Percentiles rank a stretch among this genome's conserved stretches.
Evolutionary conservation across 192 early-diverging fungal genomes (phyloP).

Genomic region (Coemansia sp.): DNA sequence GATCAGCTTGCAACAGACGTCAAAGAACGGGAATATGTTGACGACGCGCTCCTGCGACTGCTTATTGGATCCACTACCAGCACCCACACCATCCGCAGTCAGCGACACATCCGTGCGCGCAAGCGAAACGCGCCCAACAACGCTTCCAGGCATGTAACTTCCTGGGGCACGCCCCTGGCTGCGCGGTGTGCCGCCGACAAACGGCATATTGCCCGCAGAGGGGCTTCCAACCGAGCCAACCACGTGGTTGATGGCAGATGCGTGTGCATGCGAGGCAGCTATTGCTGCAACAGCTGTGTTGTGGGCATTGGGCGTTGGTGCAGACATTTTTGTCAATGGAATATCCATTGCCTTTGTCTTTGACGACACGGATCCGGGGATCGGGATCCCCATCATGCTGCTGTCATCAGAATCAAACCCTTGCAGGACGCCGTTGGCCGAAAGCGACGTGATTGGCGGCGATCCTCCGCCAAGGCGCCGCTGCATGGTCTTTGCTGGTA

Average conservation of each 20-base stretch:
- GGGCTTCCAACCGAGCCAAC: slow-evolving; percentile 33
- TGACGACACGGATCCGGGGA: slow-evolving; percentile 25
- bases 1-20: slow-evolving; percentile 91
- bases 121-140: slow-evolving; percentile 48
- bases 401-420: slow-evolving; percentile 33
- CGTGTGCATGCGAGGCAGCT: not conserved
- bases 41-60: slow-evolving; percentile 56
- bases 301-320: slow-evolving; percentile 9
- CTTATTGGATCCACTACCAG: slow-evolving; percentile 44
- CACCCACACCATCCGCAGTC: slow-evolving; percentile 50
- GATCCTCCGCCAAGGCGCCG: slow-evolving; percentile 25
- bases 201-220: slow-evolving; percentile 10
- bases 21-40: slow-evolving; percentile 87
- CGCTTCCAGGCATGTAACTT: slow-evolving; percentile 54
- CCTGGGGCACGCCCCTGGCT: slow-evolving; percentile 51
- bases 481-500: slow-evolving; percentile 41
- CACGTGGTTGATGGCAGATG: slow-evolving; percentile 1
- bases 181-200: slow-evolving; percentile 47
- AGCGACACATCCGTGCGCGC: slow-evolving; percentile 49
- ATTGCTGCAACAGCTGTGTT: slow-evolving; percentile 15
- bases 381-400: slow-evolving; percentile 26
- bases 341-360: slow-evolving; percentile 32
- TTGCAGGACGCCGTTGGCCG: slow-evolving; percentile 4
- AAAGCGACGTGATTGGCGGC: slow-evolving; percentile 5
- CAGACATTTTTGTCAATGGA: slow-evolving; percentile 10